Conservation (phyloP, 768 basidiomycete genomes). For the Lentinula aciculospora region DNA sequence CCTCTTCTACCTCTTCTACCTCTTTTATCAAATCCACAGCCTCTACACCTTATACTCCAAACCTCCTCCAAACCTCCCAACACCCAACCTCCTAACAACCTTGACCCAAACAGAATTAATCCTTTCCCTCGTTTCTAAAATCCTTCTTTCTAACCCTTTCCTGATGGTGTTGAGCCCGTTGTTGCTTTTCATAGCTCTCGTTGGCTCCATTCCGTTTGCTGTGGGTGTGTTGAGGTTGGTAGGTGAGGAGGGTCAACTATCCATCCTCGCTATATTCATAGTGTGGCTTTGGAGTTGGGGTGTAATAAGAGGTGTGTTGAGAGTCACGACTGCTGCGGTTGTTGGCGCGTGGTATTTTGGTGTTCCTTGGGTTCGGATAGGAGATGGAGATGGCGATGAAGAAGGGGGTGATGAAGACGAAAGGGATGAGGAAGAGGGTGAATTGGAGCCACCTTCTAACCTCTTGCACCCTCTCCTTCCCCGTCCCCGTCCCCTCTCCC, state of each 20-base stretch:
- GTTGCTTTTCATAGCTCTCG: not conserved
- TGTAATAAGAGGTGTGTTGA: slow-evolving; percentile 72
- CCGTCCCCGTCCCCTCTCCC: slow-evolving; percentile 79
- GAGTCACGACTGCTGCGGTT: slow-evolving; percentile 74
- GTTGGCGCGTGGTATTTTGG: slow-evolving; percentile 89
- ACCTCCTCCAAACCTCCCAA: too few relatives aligned
- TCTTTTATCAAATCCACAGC: not conserved
- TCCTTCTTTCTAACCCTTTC: not conserved
- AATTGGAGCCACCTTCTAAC: slow-evolving; percentile 74
- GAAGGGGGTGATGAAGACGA: too few relatives aligned
- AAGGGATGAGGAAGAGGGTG: too few relatives aligned
- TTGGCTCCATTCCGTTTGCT: not conserved
- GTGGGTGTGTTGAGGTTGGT: too few relatives aligned
- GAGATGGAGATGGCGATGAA: not conserved
- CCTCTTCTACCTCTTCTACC: slow-evolving; percentile 57
- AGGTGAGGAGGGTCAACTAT: too few relatives aligned
- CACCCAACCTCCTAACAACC: too few relatives aligned
- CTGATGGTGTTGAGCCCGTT: too few relatives aligned
- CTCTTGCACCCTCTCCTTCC: slow-evolving; percentile 74
- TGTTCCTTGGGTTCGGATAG: not conserved
- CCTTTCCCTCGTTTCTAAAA: too few relatives aligned
- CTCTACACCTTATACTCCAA: not conserved
- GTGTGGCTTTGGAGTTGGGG: slow-evolving; percentile 76
- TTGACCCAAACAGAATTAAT: too few relatives aligned
- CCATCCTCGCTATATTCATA: slow-evolving; percentile 34